Evolutionary conservation across 2,329 filamentous ascomycete species (phyloP).

Genomic region (Incumbomyces delicatus): DNA sequence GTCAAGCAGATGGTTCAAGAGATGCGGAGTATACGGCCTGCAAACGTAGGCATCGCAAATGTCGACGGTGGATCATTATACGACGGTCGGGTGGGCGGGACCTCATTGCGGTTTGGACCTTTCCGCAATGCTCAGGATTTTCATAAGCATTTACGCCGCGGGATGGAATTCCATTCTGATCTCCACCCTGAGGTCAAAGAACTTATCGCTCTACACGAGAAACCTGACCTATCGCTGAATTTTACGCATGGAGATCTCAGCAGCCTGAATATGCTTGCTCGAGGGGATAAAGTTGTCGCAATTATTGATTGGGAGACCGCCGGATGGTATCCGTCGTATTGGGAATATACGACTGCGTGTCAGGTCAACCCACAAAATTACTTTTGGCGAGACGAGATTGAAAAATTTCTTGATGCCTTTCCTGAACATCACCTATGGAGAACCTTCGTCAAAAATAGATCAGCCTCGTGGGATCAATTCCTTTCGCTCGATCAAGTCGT

Average conservation of each 20-base stretch:
- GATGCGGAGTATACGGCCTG: too few species aligned
- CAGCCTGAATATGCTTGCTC: background rate
- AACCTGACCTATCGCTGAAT: background rate
- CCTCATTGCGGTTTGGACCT: background rate
- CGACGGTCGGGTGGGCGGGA: background rate
- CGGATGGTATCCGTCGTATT: slow-evolving; percentile 20
- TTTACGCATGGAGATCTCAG: background rate
- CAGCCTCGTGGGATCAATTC: slow-evolving; percentile 15
- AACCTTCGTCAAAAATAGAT: slow-evolving; percentile 24
- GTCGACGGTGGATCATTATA: background rate
- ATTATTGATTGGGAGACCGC: slow-evolving; percentile 23
- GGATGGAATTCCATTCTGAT: background rate
- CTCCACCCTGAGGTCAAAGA: background rate
- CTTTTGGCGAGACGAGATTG: slow-evolving; percentile 31
- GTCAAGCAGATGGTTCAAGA: too few species aligned
- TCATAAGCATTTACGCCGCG: background rate
- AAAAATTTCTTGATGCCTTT: slow-evolving; percentile 31
- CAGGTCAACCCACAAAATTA: slow-evolving; percentile 33
- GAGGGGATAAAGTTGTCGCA: slow-evolving; percentile 16
- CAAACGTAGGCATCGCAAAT: too few species aligned
- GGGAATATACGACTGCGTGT: slow-evolving; percentile 22
- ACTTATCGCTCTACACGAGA: background rate
- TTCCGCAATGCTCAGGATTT: too few species aligned
- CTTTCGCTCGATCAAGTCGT: slow-evolving; percentile 26
- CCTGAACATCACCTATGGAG: slow-evolving; percentile 31